Evolutionary conservation across 805 yeast genomes (phyloP).

Genomic region (Kockiozyma suomiensis): DNA sequence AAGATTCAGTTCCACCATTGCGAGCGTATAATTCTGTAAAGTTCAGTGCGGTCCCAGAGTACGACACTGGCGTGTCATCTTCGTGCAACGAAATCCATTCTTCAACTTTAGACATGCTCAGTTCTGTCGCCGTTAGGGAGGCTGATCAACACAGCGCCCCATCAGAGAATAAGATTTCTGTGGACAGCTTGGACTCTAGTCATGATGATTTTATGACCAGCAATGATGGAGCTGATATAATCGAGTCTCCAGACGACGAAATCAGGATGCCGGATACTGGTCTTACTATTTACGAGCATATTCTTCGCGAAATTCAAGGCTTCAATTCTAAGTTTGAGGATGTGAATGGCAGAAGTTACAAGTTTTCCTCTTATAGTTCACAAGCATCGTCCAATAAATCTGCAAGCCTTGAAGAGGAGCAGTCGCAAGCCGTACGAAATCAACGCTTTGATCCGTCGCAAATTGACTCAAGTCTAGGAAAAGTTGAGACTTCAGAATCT

Average conservation of each 20-base stretch:
- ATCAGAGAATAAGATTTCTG: not conserved
- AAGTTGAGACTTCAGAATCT: not conserved
- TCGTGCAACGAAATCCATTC: not conserved
- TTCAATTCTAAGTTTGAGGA: not conserved
- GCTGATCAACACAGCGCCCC: not conserved
- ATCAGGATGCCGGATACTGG: conserved; percentile 16
- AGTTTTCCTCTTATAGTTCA: not conserved
- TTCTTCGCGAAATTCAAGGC: conserved; percentile 1
- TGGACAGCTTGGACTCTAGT: not conserved
- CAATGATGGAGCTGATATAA: not conserved
- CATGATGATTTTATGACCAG: not conserved
- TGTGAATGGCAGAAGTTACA: not conserved
- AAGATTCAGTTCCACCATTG: not conserved
- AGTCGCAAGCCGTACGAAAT: not conserved
- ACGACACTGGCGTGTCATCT: not conserved
- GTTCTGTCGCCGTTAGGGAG: conserved; percentile 18
- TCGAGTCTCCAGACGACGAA: conserved; percentile 7
- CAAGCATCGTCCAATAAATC: not conserved
- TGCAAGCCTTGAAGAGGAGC: not conserved
- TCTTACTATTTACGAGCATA: conserved; percentile 12
- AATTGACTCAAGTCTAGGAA: not conserved
- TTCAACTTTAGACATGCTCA: conserved; percentile 19
- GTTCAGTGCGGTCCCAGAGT: not conserved
- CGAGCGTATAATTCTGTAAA: too few relatives aligned
- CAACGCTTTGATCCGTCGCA: not conserved